These are phyloP conservation scores for Cystobasidium pallidum DNA, from an alignment of 1,284 basidiomycete genomes.

Conservation along the genomic window DNA sequence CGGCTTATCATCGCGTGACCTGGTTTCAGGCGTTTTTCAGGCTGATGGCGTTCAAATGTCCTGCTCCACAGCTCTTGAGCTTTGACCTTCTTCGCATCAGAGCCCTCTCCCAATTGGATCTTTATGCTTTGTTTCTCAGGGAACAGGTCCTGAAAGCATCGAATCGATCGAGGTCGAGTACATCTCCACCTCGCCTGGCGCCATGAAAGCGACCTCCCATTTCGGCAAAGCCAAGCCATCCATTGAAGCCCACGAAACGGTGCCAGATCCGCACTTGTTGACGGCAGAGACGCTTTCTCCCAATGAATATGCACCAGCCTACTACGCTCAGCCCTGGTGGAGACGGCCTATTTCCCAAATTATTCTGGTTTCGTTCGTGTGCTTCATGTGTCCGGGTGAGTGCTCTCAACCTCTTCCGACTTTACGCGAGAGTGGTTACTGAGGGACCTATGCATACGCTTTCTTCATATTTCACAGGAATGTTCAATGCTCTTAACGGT, in stretches of 20 bases:
- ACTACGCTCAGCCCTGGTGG: slow-evolving; percentile 56
- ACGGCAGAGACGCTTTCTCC: slow-evolving; percentile 21
- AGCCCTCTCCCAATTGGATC: background rate
- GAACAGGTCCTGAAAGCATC: background rate
- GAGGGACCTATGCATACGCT: too few species aligned
- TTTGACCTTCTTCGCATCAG: background rate
- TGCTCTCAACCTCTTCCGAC: too few species aligned
- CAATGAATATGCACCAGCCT: slow-evolving; percentile 26
- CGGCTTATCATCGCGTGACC: slow-evolving; percentile 23
- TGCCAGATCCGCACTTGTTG: background rate
- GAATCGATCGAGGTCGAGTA: background rate
- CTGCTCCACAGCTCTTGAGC: background rate
- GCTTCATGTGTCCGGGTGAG: slow-evolving; percentile 63
- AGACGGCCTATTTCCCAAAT: slow-evolving; percentile 62
- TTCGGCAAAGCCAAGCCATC: background rate
- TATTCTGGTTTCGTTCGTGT: slow-evolving; percentile 68
- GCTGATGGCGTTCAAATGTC: background rate
- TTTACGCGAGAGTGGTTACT: too few species aligned
- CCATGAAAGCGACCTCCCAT: background rate
- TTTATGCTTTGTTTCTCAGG: background rate
- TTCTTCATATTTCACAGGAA: slow-evolving; percentile 31
- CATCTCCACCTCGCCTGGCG: background rate
- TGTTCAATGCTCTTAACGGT: slow-evolving; percentile 58
- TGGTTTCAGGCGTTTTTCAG: background rate
- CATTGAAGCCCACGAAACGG: background rate